Conservation (phyloP, 2,329 filamentous ascomycete genomes). For the Cryoendolithus antarcticus region DNA sequence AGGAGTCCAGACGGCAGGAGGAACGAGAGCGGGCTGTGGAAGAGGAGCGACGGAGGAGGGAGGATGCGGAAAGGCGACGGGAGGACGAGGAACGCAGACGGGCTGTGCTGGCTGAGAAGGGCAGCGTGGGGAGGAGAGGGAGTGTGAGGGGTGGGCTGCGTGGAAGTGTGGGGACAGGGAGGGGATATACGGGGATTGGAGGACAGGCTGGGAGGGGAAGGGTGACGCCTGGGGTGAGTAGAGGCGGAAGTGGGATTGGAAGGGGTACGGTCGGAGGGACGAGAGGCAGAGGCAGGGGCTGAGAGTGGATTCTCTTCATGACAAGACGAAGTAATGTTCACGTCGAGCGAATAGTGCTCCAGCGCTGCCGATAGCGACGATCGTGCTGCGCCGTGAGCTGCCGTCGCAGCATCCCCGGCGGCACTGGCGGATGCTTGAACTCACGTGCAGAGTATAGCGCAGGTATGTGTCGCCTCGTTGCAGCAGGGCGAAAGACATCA, state of each 20-base stretch:
- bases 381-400: too few species aligned
- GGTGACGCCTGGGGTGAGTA: constrained; percentile 33
- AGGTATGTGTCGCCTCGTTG: too few species aligned
- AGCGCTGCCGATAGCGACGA: too few species aligned
- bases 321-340: background rate
- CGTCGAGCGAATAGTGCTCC: background rate
- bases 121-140: constrained; percentile 14
- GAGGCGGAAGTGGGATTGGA: constrained; percentile 32
- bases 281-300: constrained; percentile 21
- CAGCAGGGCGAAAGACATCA: too few species aligned
- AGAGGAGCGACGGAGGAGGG: constrained; percentile 51
- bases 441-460: too few species aligned
- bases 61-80: constrained; percentile 39
- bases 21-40: constrained; percentile 68
- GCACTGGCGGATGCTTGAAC: too few species aligned
- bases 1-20: constrained; percentile 59
- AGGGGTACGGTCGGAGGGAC: constrained; percentile 24
- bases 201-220: constrained; percentile 40
- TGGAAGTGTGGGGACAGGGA: constrained; percentile 18
- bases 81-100: constrained; percentile 42
- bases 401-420: too few species aligned
- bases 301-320: background rate
- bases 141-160: constrained; percentile 13
- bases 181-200: constrained; percentile 31
- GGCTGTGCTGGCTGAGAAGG: constrained; percentile 36